Percentiles rank a stretch among this genome's conserved stretches.
Evolutionary conservation across 345 rosid species (phyloP).

Genomic region (Camelina sativa): DNA sequence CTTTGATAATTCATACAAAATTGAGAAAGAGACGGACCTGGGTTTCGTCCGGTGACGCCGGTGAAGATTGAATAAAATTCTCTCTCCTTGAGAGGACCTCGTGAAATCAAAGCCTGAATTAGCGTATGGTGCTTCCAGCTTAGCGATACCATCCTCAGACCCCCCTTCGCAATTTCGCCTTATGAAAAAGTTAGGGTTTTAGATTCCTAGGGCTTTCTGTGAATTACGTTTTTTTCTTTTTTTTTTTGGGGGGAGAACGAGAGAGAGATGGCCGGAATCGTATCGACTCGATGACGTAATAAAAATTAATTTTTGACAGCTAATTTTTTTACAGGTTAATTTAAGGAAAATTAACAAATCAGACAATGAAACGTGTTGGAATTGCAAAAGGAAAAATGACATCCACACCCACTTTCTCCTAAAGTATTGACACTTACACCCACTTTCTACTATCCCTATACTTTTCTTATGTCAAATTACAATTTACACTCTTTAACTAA

Average conservation of each 20-base stretch:
- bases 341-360: background rate
- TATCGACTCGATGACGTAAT: background rate
- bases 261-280: slow-evolving; percentile 39
- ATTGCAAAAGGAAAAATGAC: background rate
- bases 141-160: slow-evolving; percentile 55
- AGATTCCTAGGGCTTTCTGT: slow-evolving; percentile 1
- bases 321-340: background rate
- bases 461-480: too few relatives aligned
- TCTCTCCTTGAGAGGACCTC: slow-evolving; percentile 79
- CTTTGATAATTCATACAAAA: background rate
- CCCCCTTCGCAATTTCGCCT: slow-evolving; percentile 1
- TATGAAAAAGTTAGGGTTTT: background rate
- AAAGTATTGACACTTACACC: too few relatives aligned
- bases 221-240: slow-evolving; percentile 7
- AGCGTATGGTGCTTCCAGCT: slow-evolving; percentile 81
- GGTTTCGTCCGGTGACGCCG: slow-evolving; percentile 59
- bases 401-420: too few relatives aligned
- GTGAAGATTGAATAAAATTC: slow-evolving; percentile 72
- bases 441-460: too few relatives aligned
- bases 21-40: slow-evolving; percentile 56
- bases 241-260: background rate
- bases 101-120: slow-evolving; percentile 76
- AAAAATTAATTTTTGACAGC: background rate
- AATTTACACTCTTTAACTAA: too few relatives aligned
- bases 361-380: background rate